These are phyloP conservation scores for Amanita fuliginea DNA, from an alignment of 768 basidiomycete species.

Conservation along the genomic window DNA sequence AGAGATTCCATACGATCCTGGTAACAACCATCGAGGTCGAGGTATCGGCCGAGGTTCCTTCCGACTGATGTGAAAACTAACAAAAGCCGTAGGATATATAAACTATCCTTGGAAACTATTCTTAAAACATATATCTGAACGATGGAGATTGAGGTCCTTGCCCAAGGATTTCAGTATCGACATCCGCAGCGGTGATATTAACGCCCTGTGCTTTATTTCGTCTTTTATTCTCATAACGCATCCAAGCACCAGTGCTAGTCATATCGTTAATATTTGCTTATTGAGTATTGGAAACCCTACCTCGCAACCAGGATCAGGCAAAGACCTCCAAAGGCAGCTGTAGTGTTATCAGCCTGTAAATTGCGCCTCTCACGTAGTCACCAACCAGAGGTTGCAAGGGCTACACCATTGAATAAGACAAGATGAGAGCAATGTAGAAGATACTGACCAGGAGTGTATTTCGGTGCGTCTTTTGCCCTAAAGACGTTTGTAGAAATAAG, in stretches of 20 bases:
- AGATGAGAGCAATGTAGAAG: background rate
- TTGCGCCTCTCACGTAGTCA: background rate
- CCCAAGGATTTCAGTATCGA: conserved; percentile 31
- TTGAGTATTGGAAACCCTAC: conserved; percentile 13
- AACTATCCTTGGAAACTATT: background rate
- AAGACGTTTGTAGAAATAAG: conserved; percentile 43
- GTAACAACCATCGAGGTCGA: conserved; percentile 7
- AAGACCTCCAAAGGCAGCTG: conserved; percentile 35
- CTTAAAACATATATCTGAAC: conserved; percentile 39
- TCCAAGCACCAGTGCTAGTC: conserved; percentile 31
- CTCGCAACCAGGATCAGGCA: conserved; percentile 31
- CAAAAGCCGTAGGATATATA: conserved; percentile 2
- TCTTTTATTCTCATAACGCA: conserved; percentile 35
- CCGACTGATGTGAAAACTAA: background rate
- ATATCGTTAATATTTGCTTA: background rate
- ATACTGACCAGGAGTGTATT: conserved; percentile 30
- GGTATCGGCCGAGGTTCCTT: conserved; percentile 16
- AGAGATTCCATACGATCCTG: conserved; percentile 12
- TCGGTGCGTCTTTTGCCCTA: conserved; percentile 36
- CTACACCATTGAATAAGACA: conserved; percentile 10
- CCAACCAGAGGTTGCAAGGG: conserved; percentile 33
- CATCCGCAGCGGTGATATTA: conserved; percentile 28
- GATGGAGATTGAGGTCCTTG: conserved; percentile 29
- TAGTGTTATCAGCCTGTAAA: background rate
- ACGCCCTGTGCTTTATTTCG: conserved; percentile 31